Evolutionary conservation across 352 stramenopile genomes (phyloP), one percentile per base, ranked within the genome.

Genomic region (Thraustochytrium striatum): DNA sequence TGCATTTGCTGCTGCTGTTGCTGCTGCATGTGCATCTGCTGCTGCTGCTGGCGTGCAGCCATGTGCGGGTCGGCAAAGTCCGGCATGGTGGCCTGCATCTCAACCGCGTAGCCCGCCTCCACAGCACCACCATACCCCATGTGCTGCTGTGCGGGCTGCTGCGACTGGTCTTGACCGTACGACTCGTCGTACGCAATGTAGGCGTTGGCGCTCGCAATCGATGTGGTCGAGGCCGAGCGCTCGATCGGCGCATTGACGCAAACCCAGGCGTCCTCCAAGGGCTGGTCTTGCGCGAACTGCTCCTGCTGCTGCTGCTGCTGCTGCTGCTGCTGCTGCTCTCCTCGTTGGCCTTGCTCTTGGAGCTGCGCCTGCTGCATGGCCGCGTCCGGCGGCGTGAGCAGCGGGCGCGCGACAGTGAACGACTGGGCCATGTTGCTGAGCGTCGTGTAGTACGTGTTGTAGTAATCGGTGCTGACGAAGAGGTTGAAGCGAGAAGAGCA

Each of bases 401-500:
- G 47, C 16, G 47, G 47, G 47, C 16, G 16, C 25, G 16, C 16
- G 25, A 55, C 47, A 25, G 47, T 21, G 16, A 16, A 25, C 16
- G 16, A 55, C 11, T 30, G 32, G 9, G 65, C 43, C 65, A 75
- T 75, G 65, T 61, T 75, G 33, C 39, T 75, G 25, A 75, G 50
- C 16, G 65, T 75, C 8, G 33, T 38, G 65, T 75, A 38, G 39
- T 75, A 75, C 41, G 65, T 75, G 52, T 75, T 75, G 65, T 75
- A 75, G 50, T 75, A 61, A 8, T 75, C 65, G 8, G 65, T 75
- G 32, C 41, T 62, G 32, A 75, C 65, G 36, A 75, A 75, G n/a
- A 75, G 50, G 36, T 75, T 75, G 41, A 75, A 75, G 25, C 65
- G 41, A 43, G 30, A 75, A 75, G 11, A 75, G 39, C 65, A 75